Conservation (phyloP, 495 filamentous ascomycete species). For the Haplographium delicatum region DNA sequence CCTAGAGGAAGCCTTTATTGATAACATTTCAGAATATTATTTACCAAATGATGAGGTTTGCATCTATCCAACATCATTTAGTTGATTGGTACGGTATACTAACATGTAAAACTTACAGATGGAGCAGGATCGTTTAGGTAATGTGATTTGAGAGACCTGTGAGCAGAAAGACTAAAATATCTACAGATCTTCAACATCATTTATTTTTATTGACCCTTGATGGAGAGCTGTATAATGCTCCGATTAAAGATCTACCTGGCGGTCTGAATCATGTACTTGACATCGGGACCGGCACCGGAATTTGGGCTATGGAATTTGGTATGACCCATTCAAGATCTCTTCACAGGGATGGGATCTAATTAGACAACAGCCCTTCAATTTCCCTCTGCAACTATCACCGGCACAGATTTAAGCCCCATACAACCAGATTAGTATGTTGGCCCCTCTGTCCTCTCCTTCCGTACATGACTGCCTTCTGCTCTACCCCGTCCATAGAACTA, state of each 20-base stretch:
- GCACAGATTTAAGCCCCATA: constrained; percentile 39
- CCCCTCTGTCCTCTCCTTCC: not conserved
- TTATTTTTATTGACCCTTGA: constrained; percentile 45
- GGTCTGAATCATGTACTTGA: constrained; percentile 47
- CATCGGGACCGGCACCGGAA: constrained; percentile 53
- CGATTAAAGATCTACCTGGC: constrained; percentile 26
- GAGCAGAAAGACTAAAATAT: not conserved
- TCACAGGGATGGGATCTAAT: not conserved
- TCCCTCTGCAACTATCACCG: constrained; percentile 46
- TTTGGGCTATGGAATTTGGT: constrained; percentile 54
- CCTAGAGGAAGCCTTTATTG: not conserved
- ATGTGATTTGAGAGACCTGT: not conserved
- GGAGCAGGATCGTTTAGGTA: constrained; percentile 26
- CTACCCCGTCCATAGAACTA: constrained; percentile 24
- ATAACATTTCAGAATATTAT: constrained; percentile 10
- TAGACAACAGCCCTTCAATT: constrained; percentile 15
- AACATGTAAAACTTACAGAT: not conserved
- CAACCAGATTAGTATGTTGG: constrained; percentile 26
- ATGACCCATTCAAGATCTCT: not conserved
- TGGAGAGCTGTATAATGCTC: constrained; percentile 40
- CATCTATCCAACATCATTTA: not conserved
- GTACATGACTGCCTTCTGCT: too few species aligned
- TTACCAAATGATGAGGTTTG: constrained; percentile 29
- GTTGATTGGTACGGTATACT: too few species aligned
- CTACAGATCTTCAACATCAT: constrained; percentile 40